Evolutionary conservation across 805 yeast species (phyloP), one percentile per base, ranked within the genome.

Genomic region (Zygosaccharomyces bailii): DNA sequence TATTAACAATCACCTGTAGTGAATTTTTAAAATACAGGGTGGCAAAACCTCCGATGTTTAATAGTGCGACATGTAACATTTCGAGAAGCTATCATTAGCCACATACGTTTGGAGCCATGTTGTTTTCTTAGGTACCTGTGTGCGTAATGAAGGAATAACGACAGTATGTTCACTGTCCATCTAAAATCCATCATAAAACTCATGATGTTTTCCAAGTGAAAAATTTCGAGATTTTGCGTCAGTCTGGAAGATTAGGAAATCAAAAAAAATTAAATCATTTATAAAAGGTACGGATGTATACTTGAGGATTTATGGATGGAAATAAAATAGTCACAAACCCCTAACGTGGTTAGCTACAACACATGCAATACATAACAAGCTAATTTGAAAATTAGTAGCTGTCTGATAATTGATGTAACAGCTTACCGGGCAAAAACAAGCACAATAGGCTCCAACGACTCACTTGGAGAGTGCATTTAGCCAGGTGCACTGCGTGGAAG

Each of bases 61-160:
- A 43, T 39, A 48, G 50, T 45, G 44, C 46, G 52, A 41, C 50
- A 42, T 43, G 54, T 45, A 48, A 42, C 48, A 25, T 39, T 39
- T 20, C 17, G 16, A 16, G 32, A 16, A 11, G 25, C 34, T 19
- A 42, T 42, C 17, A 38, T 38, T 38, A 42, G 46, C 46, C 69
- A 84, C 93, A 74, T 84, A 85, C 93, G 74, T 82, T 84, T 83
- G 95, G 95, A 82, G 95, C 95, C 95, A 86, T 84, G 62, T 72
- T 59, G 56, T 54, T 53, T n/a, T 39, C 41, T 48, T 42, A 21
- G 39, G 19, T 44, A 21, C 25, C 25, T 21, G 25, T 6, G 5
- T 21, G 25, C n/a, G 9, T 21, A 21, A 21, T 9, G 25, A 21
- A 6, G 25, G 25, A 21, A n/a, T n/a, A n/a, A n/a, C n/a, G n/a